These are phyloP conservation scores for Nannochloropsis salina DNA, from an alignment of 108 stramenopile species.

Conservation along the genomic window DNA sequence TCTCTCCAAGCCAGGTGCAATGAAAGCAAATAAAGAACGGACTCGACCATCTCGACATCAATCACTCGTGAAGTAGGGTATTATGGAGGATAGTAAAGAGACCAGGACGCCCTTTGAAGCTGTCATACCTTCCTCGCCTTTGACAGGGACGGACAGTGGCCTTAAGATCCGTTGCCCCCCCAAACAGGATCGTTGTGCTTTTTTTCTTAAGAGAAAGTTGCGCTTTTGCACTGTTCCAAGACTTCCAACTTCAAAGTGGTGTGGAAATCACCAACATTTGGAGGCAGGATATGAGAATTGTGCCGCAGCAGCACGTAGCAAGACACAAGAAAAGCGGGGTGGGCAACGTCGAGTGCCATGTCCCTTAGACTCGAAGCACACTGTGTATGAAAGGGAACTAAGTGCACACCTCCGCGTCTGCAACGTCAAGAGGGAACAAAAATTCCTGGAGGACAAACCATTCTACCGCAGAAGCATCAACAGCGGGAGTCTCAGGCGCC, in stretches of 20 bases:
- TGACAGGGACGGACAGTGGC: no score
- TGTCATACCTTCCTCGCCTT: no score
- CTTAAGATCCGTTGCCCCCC: neutral
- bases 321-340: conserved; percentile 19
- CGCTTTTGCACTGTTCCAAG: neutral
- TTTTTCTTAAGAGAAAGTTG: neutral
- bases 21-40: no score
- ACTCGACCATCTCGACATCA: no score
- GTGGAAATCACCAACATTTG: conserved; percentile 3
- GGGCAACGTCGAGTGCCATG: neutral
- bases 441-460: neutral
- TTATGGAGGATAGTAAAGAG: no score
- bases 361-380: neutral
- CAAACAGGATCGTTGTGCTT: neutral
- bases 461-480: neutral
- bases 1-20: no score
- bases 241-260: neutral
- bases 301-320: neutral
- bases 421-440: neutral
- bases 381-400: neutral
- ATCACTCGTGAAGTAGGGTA: no score
- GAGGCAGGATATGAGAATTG: neutral
- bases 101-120: no score
- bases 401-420: neutral
- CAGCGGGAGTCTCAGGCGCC: neutral